phyloP scores from a whole-genome alignment of 495 filamentous ascomycete species.

The Viridothelium virens region DNA sequence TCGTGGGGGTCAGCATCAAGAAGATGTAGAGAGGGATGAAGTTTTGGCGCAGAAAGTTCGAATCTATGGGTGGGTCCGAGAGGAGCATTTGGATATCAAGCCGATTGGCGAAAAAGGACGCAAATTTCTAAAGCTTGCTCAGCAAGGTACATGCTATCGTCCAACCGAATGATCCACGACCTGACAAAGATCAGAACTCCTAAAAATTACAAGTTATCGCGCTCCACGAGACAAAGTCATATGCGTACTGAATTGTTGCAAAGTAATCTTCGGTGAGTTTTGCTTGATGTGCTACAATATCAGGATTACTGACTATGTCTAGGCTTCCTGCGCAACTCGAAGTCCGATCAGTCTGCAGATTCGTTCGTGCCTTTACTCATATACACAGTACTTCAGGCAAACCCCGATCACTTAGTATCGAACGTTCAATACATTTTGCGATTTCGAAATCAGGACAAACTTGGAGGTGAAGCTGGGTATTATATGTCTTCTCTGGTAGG shows the following conservation, averaged over 20 bases:
- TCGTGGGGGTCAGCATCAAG: constrained; percentile 88
- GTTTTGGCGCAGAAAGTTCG: constrained; percentile 90
- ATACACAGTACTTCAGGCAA: constrained; percentile 88
- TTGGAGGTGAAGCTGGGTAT: constrained; percentile 93
- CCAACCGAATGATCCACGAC: background rate
- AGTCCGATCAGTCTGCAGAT: constrained; percentile 90
- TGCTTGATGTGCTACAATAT: background rate
- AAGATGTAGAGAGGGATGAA: constrained; percentile 95
- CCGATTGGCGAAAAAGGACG: constrained; percentile 74
- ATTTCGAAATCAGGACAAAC: constrained; percentile 95
- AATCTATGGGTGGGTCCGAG: constrained; percentile 91
- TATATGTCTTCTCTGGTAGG: constrained; percentile 91
- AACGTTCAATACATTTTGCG: constrained; percentile 98
- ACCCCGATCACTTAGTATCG: constrained; percentile 88
- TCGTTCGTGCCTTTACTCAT: constrained; percentile 94
- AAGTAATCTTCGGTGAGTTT: constrained; percentile 87
- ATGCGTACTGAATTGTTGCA: constrained; percentile 96
- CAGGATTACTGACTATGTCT: background rate
- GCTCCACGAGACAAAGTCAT: constrained; percentile 97
- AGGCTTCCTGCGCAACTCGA: constrained; percentile 86
- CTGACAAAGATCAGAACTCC: constrained; percentile 52
- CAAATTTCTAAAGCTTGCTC: constrained; percentile 79
- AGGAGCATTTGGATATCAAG: constrained; percentile 91
- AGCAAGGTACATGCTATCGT: constrained; percentile 56
- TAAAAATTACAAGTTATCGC: constrained; percentile 93